Base-by-base conservation (phyloP, 2,329 filamentous ascomycete species). In the Verticillium albo-atrum region DNA sequence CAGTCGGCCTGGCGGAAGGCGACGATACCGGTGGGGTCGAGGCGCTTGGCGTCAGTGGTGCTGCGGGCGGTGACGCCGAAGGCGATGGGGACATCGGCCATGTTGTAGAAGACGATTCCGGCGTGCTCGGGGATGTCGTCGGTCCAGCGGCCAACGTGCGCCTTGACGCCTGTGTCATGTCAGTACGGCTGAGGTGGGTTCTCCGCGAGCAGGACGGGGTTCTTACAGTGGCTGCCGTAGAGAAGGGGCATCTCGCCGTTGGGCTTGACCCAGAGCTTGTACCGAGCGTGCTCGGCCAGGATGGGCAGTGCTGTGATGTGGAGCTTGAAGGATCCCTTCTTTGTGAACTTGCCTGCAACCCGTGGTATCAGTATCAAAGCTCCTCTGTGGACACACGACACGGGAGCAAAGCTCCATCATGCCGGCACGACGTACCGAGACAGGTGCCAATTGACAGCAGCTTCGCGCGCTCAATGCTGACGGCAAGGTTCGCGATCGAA, bases 191-290 rank as follows among this genome's bases (percentile, higher is more conserved):
- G 25, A 25, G 25, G 25, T 15, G 26, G 26, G 15, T 10, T 9
- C 25, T 12, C 9, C 23, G 17, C 25, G 52, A 54, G 27, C n/a
- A 4, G n/a, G 42, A 3, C 3, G n/a, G 20, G 42, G 17, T 15
- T 42, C 62, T 50, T 50, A 50, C 42, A 50, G 74, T 98, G 93
- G 60, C 91, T 91, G 57, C 95, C 95, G 76, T 98, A 99, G 54
- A 99, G 78, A 74, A 96, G 98, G 1, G 95, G 94, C 92, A 97
- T 97, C 70, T 96, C 93, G 66, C 95, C 95, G 76, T 98, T 98
- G 61, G 88, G 85, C 77, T 96, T 96, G 66, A 99, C 89, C 92
- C 93, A 98, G 67, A 98, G 88, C 85, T 98, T 98, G 79, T 97
- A 96, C 61, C 95, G 83, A 52, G 94, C 94, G 74, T 97, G 92